Base-by-base conservation (phyloP, 2,329 filamentous ascomycete species). In the Chaetomium olivaceum region DNA sequence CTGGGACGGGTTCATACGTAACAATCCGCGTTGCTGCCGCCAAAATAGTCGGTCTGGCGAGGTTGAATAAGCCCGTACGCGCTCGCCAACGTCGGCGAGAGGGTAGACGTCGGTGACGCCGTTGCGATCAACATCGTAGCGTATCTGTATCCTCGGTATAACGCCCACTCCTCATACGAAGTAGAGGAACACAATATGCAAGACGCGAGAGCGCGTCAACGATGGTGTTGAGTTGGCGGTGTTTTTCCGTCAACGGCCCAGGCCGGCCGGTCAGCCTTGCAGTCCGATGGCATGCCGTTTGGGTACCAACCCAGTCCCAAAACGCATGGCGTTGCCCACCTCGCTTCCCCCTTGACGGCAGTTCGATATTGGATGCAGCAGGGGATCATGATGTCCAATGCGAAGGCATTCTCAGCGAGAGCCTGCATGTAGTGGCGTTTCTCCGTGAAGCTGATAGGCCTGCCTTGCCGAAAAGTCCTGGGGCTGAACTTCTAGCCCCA, bases 11-110 rank as follows among this genome's bases (percentile, higher is more conserved):
- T 5, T 33, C 65, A 6, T 60, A 63, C 65, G 36, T 56, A 61
- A 39, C 66, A 69, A 29, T 31, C 54, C n/a, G 52, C 16, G 43
- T 61, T 66, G 48, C 64, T 52, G 50, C 23, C 66, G 11, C 33
- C 46, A 33, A 61, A 27, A 25, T 31, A 55, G 25, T 58, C 29
- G 5, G 66, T 68, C 33, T 51, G 63, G 54, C 56, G 71, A 64
- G 68, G 69, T 21, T 61, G 55, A n/a, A 58, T 23, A 51, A 64
- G 25, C 43, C 56, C 50, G 19, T 62, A 58, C 19, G 62, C 43
- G 48, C 54, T 62, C n/a, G 67, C 61, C 36, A 68, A 54, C 1
- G 63, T 68, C 29, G 69, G 69, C 56, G 69, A 60, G 9, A 66
- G 62, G 61, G 67, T 66, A 9, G 67, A 70, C 62, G 63, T 46